phyloP scores from a whole-genome alignment of 306 rosid genomes.

The Citrullus colocynthis region DNA sequence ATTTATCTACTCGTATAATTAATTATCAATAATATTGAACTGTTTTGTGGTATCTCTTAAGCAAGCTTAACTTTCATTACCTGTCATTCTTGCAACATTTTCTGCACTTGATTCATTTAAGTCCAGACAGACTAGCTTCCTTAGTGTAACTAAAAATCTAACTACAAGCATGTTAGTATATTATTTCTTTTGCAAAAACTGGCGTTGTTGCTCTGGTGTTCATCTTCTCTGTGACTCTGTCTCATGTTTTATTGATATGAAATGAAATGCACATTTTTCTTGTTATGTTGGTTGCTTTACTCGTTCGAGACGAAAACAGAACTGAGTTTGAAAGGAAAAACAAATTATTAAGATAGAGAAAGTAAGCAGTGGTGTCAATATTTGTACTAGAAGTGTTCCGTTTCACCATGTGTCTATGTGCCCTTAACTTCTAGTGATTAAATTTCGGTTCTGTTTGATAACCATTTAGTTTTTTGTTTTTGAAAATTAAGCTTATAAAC shows the following conservation, averaged over 20 bases:
- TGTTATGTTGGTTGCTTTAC: slow-evolving; percentile 8
- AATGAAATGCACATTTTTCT: slow-evolving; percentile 14
- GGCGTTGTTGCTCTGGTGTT: slow-evolving; percentile 6
- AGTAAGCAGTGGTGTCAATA: neutral
- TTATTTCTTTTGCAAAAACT: slow-evolving; percentile 11
- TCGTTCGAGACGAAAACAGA: neutral
- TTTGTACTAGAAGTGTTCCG: neutral
- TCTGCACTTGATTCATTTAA: slow-evolving; percentile 16
- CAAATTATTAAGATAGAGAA: neutral
- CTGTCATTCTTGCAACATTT: slow-evolving; percentile 20
- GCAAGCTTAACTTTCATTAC: slow-evolving; percentile 19
- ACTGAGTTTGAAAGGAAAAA: neutral
- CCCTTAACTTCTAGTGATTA: neutral
- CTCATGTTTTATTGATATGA: slow-evolving; percentile 8
- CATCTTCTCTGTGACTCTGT: neutral
- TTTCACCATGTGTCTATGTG: neutral
- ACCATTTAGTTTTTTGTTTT: too few relatives aligned
- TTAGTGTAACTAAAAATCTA: slow-evolving; percentile 14
- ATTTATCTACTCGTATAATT: slow-evolving; percentile 19
- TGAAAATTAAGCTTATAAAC: too few relatives aligned
- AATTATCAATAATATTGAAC: slow-evolving; percentile 27
- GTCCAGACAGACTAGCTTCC: slow-evolving; percentile 18
- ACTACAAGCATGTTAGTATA: slow-evolving; percentile 14
- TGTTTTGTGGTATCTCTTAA: slow-evolving; percentile 25
- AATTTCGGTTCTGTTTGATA: neutral